Evolutionary conservation across 176 grass and related monocot genomes (phyloP).

Genomic region (maize (Zea mays)): DNA sequence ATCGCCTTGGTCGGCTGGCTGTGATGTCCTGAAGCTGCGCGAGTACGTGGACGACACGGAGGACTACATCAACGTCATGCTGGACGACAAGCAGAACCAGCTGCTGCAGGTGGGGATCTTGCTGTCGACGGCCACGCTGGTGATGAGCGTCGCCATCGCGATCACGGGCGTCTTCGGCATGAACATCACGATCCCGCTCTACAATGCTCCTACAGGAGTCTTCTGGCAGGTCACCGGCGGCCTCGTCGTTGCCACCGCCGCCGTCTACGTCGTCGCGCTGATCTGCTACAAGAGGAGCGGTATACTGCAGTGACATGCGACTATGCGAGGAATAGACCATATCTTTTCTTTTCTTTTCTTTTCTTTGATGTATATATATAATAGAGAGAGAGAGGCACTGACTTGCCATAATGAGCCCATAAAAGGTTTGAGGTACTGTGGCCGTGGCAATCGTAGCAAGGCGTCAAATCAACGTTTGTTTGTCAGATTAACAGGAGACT

Average conservation of each 20-base stretch:
- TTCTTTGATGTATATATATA: too few relatives aligned
- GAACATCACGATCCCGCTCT: slow-evolving; percentile 55
- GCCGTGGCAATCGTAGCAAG: neutral
- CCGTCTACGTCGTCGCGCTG: slow-evolving; percentile 45
- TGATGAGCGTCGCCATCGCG: slow-evolving; percentile 40
- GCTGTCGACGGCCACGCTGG: slow-evolving; percentile 57
- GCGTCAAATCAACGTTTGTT: neutral
- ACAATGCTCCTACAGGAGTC: neutral
- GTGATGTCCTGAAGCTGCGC: slow-evolving; percentile 52
- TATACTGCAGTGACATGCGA: slow-evolving; percentile 36
- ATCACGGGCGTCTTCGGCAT: slow-evolving; percentile 45
- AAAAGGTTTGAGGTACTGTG: neutral
- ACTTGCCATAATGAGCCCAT: neutral
- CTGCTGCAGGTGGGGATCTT: slow-evolving; percentile 71
- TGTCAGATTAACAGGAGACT: neutral
- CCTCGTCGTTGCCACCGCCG: slow-evolving; percentile 27
- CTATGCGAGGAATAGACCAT: neutral
- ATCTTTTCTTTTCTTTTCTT: neutral
- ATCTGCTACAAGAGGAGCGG: slow-evolving; percentile 52
- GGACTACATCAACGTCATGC: slow-evolving; percentile 84
- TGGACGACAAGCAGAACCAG: slow-evolving; percentile 82
- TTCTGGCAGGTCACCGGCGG: slow-evolving; percentile 53
- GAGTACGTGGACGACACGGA: slow-evolving; percentile 81
- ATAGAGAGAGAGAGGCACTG: neutral
- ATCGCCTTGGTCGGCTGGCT: too few relatives aligned